Evolutionary conservation across 108 stramenopile species (phyloP).

Genomic region (Skeletonema menzelii): DNA sequence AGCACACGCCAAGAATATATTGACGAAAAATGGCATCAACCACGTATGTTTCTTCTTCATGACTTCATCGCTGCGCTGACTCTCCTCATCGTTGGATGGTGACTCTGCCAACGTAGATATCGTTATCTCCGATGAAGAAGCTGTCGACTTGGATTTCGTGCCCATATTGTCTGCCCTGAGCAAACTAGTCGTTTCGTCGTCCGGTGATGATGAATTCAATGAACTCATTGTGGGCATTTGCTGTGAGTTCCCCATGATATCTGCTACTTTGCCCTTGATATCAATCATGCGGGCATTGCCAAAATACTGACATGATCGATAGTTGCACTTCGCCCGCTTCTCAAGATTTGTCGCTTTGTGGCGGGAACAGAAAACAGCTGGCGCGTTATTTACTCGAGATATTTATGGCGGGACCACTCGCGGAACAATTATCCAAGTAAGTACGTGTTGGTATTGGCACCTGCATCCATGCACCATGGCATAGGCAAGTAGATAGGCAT

Average conservation of each 20-base stretch:
- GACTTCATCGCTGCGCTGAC: not conserved
- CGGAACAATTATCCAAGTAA: too few relatives aligned
- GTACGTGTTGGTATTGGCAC: too few relatives aligned
- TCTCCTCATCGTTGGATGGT: not conserved
- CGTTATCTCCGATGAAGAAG: not conserved
- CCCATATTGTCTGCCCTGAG: not conserved
- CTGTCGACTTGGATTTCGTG: not conserved
- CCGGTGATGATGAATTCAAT: not conserved
- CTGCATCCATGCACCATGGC: too few relatives aligned
- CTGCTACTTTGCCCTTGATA: not conserved
- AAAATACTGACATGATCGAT: not conserved
- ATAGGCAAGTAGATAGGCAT: too few relatives aligned
- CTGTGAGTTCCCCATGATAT: not conserved
- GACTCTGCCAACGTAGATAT: not conserved
- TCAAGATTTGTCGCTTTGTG: too few relatives aligned
- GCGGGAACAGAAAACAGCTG: too few relatives aligned
- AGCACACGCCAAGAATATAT: slow-evolving; percentile 47
- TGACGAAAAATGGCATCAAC: slow-evolving; percentile 44
- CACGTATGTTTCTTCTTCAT: slow-evolving; percentile 1
- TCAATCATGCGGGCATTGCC: not conserved
- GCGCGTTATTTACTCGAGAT: too few relatives aligned
- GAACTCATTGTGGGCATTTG: not conserved
- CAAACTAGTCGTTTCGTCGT: not conserved
- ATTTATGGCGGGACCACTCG: too few relatives aligned
- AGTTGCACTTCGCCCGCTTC: too few relatives aligned